These are phyloP conservation scores for Cercospora canescens DNA, from an alignment of 2,329 filamentous ascomycete genomes.

Conservation along the genomic window DNA sequence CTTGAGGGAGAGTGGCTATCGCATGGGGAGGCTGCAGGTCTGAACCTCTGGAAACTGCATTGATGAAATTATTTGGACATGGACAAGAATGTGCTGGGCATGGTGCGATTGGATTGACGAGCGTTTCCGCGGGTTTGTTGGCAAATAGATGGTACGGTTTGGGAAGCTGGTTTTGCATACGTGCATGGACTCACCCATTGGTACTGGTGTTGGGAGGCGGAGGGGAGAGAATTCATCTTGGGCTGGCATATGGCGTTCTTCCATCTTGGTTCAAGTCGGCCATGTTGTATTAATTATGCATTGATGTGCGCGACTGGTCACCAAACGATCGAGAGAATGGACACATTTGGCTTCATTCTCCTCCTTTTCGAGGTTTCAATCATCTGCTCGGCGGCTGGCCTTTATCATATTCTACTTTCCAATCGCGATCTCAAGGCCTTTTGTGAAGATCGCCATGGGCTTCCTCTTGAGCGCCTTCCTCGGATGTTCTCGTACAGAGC, in stretches of 20 bases:
- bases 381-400: too few relatives aligned
- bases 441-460: too few relatives aligned
- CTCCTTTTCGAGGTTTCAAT: too few relatives aligned
- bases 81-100: background rate
- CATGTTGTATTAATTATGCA: background rate
- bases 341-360: background rate
- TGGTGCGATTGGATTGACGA: background rate
- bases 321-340: background rate
- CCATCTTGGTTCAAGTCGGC: background rate
- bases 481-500: too few relatives aligned
- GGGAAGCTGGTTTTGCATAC: background rate
- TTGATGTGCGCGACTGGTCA: background rate
- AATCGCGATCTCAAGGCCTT: too few relatives aligned
- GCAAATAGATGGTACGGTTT: background rate
- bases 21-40: conserved; percentile 11
- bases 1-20: conserved; percentile 11
- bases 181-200: background rate
- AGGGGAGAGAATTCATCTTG: background rate
- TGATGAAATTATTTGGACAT: background rate
- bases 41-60: background rate
- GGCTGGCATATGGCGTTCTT: background rate
- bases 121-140: background rate
- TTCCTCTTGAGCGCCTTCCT: too few relatives aligned
- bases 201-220: background rate
- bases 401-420: too few relatives aligned